phyloP scores from a whole-genome alignment of 2,329 filamentous ascomycete species.

The Diplodia corticola region DNA sequence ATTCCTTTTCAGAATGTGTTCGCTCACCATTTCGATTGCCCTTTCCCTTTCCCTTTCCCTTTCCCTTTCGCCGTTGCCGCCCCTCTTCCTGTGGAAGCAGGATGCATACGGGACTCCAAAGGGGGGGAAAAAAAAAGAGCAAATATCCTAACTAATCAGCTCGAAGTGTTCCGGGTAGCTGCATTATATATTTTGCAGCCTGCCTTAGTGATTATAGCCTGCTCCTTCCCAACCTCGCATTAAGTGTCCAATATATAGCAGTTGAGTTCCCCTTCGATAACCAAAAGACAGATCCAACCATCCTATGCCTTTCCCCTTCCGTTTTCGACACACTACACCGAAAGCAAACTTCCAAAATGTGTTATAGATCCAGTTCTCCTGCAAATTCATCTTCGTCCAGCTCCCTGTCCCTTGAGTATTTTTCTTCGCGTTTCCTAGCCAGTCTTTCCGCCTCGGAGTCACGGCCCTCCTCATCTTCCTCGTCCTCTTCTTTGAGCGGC shows the following conservation, averaged over 20 bases:
- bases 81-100: background rate
- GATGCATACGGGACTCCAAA: background rate
- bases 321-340: background rate
- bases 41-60: background rate
- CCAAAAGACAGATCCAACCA: background rate
- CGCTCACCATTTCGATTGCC: background rate
- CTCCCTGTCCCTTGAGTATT: background rate
- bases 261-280: background rate
- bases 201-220: background rate
- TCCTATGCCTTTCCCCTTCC: background rate
- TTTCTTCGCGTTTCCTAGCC: background rate
- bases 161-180: background rate
- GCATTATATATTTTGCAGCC: background rate
- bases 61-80: no score
- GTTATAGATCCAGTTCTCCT: slow-evolving; percentile 13
- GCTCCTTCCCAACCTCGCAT: background rate
- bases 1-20: background rate
- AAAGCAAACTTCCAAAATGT: no score
- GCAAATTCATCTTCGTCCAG: slow-evolving; percentile 14
- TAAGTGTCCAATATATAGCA: background rate
- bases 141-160: background rate
- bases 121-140: background rate
- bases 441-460: background rate
- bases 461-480: background rate
- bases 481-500: slow-evolving; percentile 6